Percentiles rank a stretch among this genome's conserved stretches.
phyloP scores from a whole-genome alignment of 768 basidiomycete species.

The Russula lepida region DNA sequence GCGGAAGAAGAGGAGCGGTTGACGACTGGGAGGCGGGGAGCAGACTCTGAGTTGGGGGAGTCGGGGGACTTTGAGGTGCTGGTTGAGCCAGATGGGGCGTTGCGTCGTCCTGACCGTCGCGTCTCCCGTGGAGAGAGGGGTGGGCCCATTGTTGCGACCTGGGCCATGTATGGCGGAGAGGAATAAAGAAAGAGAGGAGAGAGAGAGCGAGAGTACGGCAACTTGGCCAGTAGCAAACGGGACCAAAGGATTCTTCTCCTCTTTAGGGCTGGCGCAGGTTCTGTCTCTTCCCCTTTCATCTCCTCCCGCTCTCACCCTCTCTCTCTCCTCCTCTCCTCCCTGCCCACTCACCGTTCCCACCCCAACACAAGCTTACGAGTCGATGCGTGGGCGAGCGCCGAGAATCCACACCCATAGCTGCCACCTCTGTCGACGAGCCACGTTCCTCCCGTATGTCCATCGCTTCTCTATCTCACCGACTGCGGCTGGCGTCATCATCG shows the following conservation, averaged over 20 bases:
- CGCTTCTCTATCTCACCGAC: neutral
- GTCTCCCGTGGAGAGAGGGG: conserved; percentile 71
- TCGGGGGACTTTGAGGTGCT: conserved; percentile 69
- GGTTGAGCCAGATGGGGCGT: conserved; percentile 55
- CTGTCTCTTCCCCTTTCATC: neutral
- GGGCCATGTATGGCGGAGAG: conserved; percentile 38
- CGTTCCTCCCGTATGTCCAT: neutral
- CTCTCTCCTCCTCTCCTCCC: neutral
- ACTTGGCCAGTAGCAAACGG: conserved; percentile 4
- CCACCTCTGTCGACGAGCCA: neutral
- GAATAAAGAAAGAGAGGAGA: conserved; percentile 12
- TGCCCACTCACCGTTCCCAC: neutral
- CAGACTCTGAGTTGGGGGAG: conserved; percentile 45
- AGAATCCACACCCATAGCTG: neutral
- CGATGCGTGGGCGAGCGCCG: no score
- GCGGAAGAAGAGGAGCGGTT: conserved; percentile 24
- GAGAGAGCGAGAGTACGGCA: conserved; percentile 11
- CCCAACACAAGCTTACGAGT: neutral
- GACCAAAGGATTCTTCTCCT: conserved; percentile 11
- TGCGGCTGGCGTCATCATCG: neutral
- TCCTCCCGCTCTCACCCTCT: neutral
- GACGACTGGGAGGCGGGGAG: conserved; percentile 27
- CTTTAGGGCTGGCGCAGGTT: conserved; percentile 22
- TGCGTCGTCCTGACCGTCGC: conserved; percentile 68
- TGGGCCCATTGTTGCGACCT: conserved; percentile 64